Evolutionary conservation across 2,329 filamentous ascomycete genomes (phyloP), one percentile per base, ranked within the genome.

Genomic region (Cercospora nicotianae): DNA sequence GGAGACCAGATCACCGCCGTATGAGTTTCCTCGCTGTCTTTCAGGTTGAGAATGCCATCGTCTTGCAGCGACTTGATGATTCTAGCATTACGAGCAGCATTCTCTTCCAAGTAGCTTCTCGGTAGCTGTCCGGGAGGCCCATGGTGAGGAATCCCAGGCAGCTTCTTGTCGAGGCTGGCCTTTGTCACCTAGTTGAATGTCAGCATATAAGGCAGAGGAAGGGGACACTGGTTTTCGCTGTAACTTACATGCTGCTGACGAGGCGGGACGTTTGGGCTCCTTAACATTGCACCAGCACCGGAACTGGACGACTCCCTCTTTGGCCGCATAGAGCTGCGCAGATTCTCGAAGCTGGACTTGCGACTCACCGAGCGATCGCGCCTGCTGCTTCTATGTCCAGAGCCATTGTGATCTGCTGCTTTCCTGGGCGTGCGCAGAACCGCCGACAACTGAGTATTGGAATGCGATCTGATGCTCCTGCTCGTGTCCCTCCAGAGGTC

Each of bases 1-100:
- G 67, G 67, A 3, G 60, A 58, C 67, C 67, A 68, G 53, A 66
- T 33, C 1, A 66, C 64, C 1, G 67, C 64, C 6, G 36, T 66
- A 18, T 68, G 63, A 5, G 60, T 68, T 23, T 68, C 59, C 16
- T 66, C 67, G 33, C 23, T 66, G 39, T 68, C 51, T 3, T 53
- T 64, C 59, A 68, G 53, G 30, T 68, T 60, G 8, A 68, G 63
- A 16, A 65, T 55, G 16, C 53, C 64, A 7, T 65, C 64, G 26
- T 64, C 62, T 30, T 64, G 62, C 13, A 64, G 28, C 30, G 51
- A 58, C 23, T 58, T 58, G 20, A 64, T 12, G n/a, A 64, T 64
- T 48, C 33, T 59, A 12, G 62, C 62, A 59, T 64, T 64, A 8
- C 62, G 62, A 16, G 62, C 62, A 30, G 62, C 51, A 20, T 64